These are phyloP conservation scores for Zygosaccharomyces pseudobailii DNA, from an alignment of 1,139 yeast species.

Conservation along the genomic window DNA sequence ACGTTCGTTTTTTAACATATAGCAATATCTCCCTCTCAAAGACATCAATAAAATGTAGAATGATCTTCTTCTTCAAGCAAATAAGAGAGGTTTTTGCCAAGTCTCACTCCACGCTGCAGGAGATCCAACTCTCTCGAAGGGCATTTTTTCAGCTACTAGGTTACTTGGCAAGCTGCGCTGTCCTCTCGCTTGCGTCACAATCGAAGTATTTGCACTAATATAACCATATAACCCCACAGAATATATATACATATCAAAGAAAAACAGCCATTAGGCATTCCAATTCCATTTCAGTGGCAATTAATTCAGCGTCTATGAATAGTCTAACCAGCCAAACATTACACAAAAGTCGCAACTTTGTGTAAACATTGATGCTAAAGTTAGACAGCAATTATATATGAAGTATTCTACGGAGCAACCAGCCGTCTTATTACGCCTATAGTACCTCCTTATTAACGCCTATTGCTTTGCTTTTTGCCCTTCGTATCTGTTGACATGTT, in stretches of 20 bases:
- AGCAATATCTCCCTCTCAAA: too few relatives aligned
- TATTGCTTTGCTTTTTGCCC: neutral
- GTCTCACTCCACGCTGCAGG: slow-evolving; percentile 30
- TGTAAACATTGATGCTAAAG: neutral
- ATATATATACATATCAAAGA: neutral
- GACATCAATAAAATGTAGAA: neutral
- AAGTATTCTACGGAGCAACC: too few relatives aligned
- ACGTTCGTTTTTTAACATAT: neutral
- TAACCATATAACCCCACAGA: neutral
- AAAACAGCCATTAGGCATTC: neutral
- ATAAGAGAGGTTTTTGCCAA: slow-evolving; percentile 29
- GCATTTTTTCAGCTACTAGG: slow-evolving; percentile 36
- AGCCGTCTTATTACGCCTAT: too few relatives aligned
- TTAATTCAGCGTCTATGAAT: neutral
- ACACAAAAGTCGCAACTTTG: too few relatives aligned
- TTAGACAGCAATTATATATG: neutral
- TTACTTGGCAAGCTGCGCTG: slow-evolving; percentile 32
- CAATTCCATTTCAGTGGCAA: neutral
- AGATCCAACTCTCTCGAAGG: slow-evolving; percentile 29
- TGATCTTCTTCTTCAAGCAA: slow-evolving; percentile 30
- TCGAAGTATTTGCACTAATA: slow-evolving; percentile 20
- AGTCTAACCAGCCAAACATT: too few relatives aligned
- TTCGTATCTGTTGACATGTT: neutral
- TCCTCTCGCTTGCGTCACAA: slow-evolving; percentile 32
- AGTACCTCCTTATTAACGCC: neutral